Percentiles rank a stretch among this genome's conserved stretches.
phyloP scores from a whole-genome alignment of 1,139 yeast species.

The Taphrina pruni region DNA sequence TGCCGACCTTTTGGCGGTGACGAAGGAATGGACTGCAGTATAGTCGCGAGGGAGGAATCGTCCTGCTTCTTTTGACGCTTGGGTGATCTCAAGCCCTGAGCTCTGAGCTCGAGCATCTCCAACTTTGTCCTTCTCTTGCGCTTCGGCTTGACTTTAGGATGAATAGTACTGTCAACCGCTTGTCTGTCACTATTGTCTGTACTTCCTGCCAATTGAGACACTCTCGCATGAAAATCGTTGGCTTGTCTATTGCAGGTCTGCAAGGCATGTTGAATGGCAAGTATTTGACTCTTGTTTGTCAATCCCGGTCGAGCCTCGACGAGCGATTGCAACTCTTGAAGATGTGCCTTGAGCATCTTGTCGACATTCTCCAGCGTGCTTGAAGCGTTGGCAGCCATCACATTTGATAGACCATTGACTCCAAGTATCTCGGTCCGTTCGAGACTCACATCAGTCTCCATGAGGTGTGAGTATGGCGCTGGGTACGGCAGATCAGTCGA shows the following conservation, averaged over 20 bases:
- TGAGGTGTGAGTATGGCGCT: constrained; percentile 6
- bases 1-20: not conserved
- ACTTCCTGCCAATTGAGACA: not conserved
- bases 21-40: not conserved
- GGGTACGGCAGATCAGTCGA: constrained; percentile 17
- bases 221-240: not conserved
- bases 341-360: not conserved
- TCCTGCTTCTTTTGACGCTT: constrained; percentile 1
- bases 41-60: not conserved
- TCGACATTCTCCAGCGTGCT: not conserved
- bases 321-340: not conserved
- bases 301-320: not conserved
- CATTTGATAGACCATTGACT: not conserved
- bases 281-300: not conserved
- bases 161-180: too few relatives aligned
- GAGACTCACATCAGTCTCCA: not conserved
- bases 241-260: not conserved
- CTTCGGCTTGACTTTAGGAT: not conserved
- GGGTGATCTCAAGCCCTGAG: constrained; percentile 1
- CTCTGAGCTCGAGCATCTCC: constrained; percentile 14
- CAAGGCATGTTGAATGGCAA: not conserved
- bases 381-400: constrained; percentile 5
- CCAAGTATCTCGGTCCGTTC: not conserved
- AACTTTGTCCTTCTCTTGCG: constrained; percentile 7
- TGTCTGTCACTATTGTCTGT: not conserved